Percentiles rank a stretch among this genome's conserved stretches.
These are phyloP conservation scores for Fusarium coicis DNA, from an alignment of 2,329 filamentous ascomycete species.

Conservation along the genomic window DNA sequence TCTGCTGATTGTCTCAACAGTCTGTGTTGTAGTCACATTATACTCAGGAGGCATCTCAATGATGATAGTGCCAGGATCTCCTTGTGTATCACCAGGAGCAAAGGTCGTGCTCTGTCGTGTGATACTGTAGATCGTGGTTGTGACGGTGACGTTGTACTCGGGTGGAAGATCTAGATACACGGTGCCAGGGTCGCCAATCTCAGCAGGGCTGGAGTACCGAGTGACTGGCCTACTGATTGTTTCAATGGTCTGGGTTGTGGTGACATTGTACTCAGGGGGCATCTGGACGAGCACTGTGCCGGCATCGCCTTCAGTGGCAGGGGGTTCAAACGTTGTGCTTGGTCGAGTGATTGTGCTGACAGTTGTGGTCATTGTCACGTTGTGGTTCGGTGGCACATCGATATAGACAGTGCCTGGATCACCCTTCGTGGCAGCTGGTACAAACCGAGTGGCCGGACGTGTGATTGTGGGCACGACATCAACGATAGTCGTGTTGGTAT, in stretches of 20 bases:
- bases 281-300: constrained; percentile 18
- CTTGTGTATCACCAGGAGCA: constrained; percentile 3
- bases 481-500: constrained; percentile 20
- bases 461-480: constrained; percentile 13
- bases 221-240: constrained; percentile 14
- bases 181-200: constrained; percentile 18
- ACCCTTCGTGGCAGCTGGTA: constrained; percentile 1
- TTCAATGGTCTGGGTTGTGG: constrained; percentile 10
- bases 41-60: constrained; percentile 9
- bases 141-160: constrained; percentile 25
- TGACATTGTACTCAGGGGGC: constrained; percentile 23
- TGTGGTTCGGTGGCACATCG: constrained; percentile 19
- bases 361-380: constrained; percentile 19
- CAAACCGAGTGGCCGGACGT: constrained; percentile 7
- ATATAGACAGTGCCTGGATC: constrained; percentile 24
- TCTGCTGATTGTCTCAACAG: constrained; percentile 9
- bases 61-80: constrained; percentile 16
- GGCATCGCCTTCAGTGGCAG: constrained; percentile 18
- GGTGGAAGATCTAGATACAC: constrained; percentile 18
- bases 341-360: constrained; percentile 23
- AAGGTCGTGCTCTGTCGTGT: constrained; percentile 8
- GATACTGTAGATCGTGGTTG: constrained; percentile 2
- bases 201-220: constrained; percentile 3
- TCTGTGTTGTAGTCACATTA: constrained; percentile 16
- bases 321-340: constrained; percentile 17